These are phyloP conservation scores for Termitomyces sp. DNA, from an alignment of 768 basidiomycete species.

Conservation along the genomic window DNA sequence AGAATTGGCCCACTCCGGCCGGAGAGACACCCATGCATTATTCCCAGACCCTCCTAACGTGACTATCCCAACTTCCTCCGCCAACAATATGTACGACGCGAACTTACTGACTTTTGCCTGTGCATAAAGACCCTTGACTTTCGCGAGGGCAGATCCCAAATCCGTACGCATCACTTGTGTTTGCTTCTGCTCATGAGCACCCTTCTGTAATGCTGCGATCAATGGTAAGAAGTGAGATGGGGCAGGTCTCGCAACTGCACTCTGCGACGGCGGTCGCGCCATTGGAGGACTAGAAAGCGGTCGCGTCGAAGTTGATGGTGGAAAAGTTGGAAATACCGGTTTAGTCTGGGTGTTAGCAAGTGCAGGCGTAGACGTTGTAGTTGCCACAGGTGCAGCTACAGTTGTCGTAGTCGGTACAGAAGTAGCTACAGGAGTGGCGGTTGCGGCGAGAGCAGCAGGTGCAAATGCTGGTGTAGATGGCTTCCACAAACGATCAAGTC, in stretches of 20 bases:
- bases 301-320: not conserved
- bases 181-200: not conserved
- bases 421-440: not conserved
- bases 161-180: conserved; percentile 1
- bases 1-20: conserved; percentile 13
- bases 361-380: not conserved
- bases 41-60: conserved; percentile 14
- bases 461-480: not conserved
- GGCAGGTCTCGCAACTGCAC: not conserved
- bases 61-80: conserved; percentile 18
- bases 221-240: conserved; percentile 7
- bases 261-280: not conserved
- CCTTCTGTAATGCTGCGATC: conserved; percentile 4
- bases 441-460: not conserved
- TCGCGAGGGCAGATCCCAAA: conserved; percentile 16
- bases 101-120: conserved; percentile 18
- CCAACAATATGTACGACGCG: conserved; percentile 17
- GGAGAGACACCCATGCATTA: conserved; percentile 17
- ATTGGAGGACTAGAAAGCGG: not conserved
- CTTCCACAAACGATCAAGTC: not conserved
- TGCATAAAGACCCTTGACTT: conserved; percentile 14
- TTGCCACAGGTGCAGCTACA: not conserved
- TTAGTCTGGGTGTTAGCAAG: not conserved
- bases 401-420: not conserved
- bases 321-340: not conserved